Conservation (phyloP, 2,329 filamentous ascomycete genomes). For the Torrubiellomyces zombiae region DNA sequence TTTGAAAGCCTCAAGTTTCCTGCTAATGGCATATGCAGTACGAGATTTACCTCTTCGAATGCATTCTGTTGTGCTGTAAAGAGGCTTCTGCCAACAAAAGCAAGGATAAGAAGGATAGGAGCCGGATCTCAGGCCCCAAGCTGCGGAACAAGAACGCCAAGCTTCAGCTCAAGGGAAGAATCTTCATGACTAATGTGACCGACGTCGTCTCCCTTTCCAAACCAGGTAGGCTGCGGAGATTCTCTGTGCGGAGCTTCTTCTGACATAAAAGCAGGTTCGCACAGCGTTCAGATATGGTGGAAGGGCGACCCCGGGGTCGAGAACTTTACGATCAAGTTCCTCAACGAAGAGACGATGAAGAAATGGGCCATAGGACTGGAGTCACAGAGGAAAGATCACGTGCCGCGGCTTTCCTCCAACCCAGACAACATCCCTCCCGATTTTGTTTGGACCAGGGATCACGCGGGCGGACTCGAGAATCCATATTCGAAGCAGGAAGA, state of each 20-base stretch:
- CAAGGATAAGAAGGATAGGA: slow-evolving; percentile 60
- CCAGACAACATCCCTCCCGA: slow-evolving; percentile 44
- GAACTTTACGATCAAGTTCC: slow-evolving; percentile 88
- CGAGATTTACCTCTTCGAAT: slow-evolving; percentile 93
- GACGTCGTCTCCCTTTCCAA: slow-evolving; percentile 79
- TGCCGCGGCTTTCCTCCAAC: slow-evolving; percentile 28
- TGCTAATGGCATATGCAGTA: slow-evolving; percentile 40
- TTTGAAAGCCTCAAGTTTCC: slow-evolving; percentile 3
- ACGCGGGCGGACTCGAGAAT: slow-evolving; percentile 55
- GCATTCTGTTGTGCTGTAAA: slow-evolving; percentile 92
- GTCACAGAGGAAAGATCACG: slow-evolving; percentile 50
- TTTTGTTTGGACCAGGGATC: slow-evolving; percentile 63
- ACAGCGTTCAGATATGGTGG: slow-evolving; percentile 97
- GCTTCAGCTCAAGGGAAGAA: slow-evolving; percentile 86
- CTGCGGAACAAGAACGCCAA: slow-evolving; percentile 53
- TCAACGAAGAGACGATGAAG: slow-evolving; percentile 80
- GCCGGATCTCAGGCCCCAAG: slow-evolving; percentile 38
- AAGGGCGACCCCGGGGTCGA: slow-evolving; percentile 91
- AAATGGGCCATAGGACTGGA: slow-evolving; percentile 80
- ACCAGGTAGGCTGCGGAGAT: slow-evolving; percentile 45
- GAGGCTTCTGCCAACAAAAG: slow-evolving; percentile 73
- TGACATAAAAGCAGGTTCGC: slow-evolving; percentile 48
- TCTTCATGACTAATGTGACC: slow-evolving; percentile 98
- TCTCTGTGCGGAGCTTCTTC: slow-evolving; percentile 3
- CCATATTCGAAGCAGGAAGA: slow-evolving; percentile 56